phyloP scores from a whole-genome alignment of 441 rosid genomes.

The Euphorbia corollata region DNA sequence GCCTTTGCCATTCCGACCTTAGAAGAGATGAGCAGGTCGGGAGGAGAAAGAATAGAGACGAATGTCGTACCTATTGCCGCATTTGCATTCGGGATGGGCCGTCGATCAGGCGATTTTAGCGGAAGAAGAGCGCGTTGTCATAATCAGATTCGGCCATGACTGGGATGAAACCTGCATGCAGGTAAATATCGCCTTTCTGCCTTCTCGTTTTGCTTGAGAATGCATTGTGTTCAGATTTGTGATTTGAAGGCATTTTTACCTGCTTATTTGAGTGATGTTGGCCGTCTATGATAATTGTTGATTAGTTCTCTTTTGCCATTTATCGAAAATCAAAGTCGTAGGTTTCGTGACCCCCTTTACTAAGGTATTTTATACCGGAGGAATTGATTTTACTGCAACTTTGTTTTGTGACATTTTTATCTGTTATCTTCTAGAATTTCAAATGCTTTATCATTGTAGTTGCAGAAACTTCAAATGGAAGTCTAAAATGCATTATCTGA shows the following conservation, averaged over 20 bases:
- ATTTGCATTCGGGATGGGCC: conserved; percentile 86
- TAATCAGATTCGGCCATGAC: conserved; percentile 86
- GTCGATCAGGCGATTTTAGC: conserved; percentile 79
- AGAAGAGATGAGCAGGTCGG: not conserved
- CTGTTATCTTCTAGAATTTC: not conserved
- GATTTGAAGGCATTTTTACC: too few relatives aligned
- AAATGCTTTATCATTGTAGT: not conserved
- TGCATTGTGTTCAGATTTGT: too few relatives aligned
- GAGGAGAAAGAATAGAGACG: not conserved
- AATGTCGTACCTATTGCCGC: conserved; percentile 82
- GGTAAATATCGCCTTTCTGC: conserved; percentile 24
- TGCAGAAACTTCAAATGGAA: conserved; percentile 1
- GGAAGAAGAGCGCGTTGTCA: conserved; percentile 76
- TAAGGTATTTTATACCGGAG: too few relatives aligned
- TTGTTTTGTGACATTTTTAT: not conserved
- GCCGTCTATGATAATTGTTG: not conserved
- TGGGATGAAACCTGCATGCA: conserved; percentile 97
- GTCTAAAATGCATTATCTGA: not conserved
- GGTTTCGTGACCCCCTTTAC: not conserved
- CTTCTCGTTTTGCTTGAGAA: too few relatives aligned
- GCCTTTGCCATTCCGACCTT: not conserved
- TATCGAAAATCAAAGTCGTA: not conserved
- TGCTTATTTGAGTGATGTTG: too few relatives aligned
- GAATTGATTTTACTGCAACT: too few relatives aligned
- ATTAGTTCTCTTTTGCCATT: not conserved